Conservation (phyloP, 805 yeast genomes). For the Sungouiella blattae region DNA sequence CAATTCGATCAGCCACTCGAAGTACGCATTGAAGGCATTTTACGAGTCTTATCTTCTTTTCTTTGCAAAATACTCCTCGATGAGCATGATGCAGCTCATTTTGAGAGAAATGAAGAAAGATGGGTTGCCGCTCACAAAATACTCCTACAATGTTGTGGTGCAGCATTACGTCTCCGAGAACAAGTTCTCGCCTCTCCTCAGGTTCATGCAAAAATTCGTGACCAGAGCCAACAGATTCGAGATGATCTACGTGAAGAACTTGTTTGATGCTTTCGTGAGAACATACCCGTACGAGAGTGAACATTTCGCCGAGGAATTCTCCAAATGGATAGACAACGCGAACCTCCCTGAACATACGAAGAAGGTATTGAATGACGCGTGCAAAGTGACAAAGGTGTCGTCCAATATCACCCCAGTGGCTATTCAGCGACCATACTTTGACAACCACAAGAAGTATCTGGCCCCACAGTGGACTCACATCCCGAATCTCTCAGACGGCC, state of each 20-base stretch:
- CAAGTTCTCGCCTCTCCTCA: constrained; percentile 27
- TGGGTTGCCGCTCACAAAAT: constrained; percentile 18
- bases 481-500: constrained; percentile 5
- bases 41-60: constrained; percentile 28
- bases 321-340: constrained; percentile 18
- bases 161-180: constrained; percentile 23
- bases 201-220: constrained; percentile 20
- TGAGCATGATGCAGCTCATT: constrained; percentile 25
- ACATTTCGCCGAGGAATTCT: constrained; percentile 18
- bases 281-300: constrained; percentile 32
- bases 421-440: constrained; percentile 11
- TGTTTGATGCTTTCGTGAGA: constrained; percentile 29
- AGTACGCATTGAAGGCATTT: constrained; percentile 20
- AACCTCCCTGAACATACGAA: constrained; percentile 4
- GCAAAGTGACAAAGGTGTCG: constrained; percentile 17
- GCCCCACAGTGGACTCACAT: constrained; percentile 21
- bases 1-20: constrained; percentile 9
- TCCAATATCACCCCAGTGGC: constrained; percentile 28
- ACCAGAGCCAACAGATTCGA: constrained; percentile 17
- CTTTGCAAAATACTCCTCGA: constrained; percentile 24
- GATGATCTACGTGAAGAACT: constrained; percentile 19
- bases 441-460: constrained; percentile 22
- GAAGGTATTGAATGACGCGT: constrained; percentile 1
- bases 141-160: constrained; percentile 20
- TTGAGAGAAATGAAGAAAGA: constrained; percentile 24